Percentiles rank a stretch among this genome's conserved stretches.
phyloP scores from a whole-genome alignment of 129 eudicot species.

The Chrysanthemum makinoi region DNA sequence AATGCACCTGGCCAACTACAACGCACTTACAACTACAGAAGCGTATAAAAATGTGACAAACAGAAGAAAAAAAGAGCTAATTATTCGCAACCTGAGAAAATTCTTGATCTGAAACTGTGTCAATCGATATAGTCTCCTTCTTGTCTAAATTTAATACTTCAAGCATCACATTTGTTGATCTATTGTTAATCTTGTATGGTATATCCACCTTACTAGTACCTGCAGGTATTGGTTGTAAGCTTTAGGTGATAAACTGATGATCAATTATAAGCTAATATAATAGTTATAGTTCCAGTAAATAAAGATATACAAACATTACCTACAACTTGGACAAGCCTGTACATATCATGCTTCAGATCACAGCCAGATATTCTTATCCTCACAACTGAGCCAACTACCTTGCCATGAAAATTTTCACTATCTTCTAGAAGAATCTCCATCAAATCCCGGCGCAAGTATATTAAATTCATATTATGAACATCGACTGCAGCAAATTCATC shows the following conservation, averaged over 20 bases:
- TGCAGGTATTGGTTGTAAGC: constrained; percentile 32
- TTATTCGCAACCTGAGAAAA: constrained; percentile 67
- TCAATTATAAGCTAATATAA: constrained; percentile 7
- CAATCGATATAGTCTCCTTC: constrained; percentile 74
- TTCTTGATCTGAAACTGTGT: constrained; percentile 75
- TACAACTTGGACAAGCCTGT: constrained; percentile 88
- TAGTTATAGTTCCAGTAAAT: not conserved
- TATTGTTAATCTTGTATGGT: constrained; percentile 55
- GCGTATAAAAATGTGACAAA: not conserved
- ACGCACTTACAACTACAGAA: not conserved
- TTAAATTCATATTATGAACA: constrained; percentile 75
- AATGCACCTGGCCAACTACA: constrained; percentile 7
- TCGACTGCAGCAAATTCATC: constrained; percentile 90
- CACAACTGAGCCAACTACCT: constrained; percentile 88
- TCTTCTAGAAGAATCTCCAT: constrained; percentile 68
- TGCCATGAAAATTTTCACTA: constrained; percentile 53
- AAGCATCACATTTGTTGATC: constrained; percentile 56
- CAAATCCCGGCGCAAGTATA: constrained; percentile 71
- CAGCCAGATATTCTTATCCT: constrained; percentile 65
- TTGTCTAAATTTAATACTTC: constrained; percentile 86
- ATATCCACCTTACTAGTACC: constrained; percentile 70
- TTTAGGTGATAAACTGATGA: constrained; percentile 15
- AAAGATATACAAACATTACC: constrained; percentile 44
- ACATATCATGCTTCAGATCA: constrained; percentile 76
- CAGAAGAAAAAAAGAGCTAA: constrained; percentile 1